Evolutionary conservation across 805 yeast species (phyloP), one percentile per base, ranked within the genome.

Genomic region (Yarrowia keelungensis): DNA sequence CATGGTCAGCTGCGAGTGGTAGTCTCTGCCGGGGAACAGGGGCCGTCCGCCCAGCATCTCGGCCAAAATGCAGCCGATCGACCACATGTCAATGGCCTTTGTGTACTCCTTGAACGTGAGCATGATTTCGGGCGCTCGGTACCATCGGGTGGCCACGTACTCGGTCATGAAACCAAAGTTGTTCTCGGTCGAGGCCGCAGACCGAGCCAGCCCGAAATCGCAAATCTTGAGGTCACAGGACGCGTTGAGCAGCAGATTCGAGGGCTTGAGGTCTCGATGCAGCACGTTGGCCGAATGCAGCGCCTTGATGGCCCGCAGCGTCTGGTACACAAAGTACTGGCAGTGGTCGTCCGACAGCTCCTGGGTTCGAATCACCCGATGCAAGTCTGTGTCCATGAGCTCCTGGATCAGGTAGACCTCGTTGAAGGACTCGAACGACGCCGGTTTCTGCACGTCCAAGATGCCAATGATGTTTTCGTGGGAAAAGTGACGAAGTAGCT

Each of bases 371-470:
- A 95, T 94, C 74, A 95, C 95, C 76, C 94, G 97, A 79, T 94
- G 97, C 91, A 95, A 88, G 79, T 95, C 99, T 78, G 98, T 94
- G 77, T 95, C 98, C 98, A 95, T 95, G 73, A 94, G 83, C 79
- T 94, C 99, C 73, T 78, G 80, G 46, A 78, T 90, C 54, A 94
- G 82, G 77, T 94, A 94, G 36, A 94, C 97, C 75, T 93, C 98
- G 71, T 87, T 85, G 77, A 94, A 92, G 61, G 85, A 79, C 43
- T 91, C 94, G 76, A 85, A 90, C 69, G 85, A 84, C 50, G 84
- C 83, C 0, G 98, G 98, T 72, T 89, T 84, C 78, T 93, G 97
- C 66, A 94, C 89, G 74, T 95, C 98, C 74, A 93, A 84, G 15
- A 94, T 89, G 65, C 93, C 86, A 68, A 94, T 91, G 76, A 94